phyloP scores from a whole-genome alignment of 352 stramenopile genomes.

The Pythium plurisporium region DNA sequence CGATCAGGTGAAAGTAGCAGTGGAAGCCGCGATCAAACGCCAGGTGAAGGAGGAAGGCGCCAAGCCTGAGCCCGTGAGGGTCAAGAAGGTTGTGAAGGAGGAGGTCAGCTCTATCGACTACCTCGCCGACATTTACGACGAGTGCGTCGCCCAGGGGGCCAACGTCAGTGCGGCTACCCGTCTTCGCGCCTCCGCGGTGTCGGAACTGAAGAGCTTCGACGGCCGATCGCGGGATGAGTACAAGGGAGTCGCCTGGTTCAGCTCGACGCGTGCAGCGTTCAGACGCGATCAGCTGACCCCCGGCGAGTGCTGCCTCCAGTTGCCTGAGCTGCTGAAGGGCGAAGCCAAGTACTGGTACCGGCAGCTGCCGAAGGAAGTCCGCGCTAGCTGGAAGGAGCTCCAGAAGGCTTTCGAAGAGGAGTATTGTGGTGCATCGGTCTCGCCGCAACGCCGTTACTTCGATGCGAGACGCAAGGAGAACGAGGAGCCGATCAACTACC shows the following conservation, averaged over 20 bases:
- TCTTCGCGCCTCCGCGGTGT: slow-evolving; percentile 2
- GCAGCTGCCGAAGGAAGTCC: not conserved
- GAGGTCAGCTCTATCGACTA: slow-evolving; percentile 4
- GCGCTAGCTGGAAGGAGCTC: slow-evolving; percentile 1
- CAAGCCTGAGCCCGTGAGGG: too few relatives aligned
- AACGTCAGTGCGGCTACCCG: slow-evolving; percentile 5
- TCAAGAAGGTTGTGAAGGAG: too few relatives aligned
- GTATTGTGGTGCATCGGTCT: slow-evolving; percentile 10
- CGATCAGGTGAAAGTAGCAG: not conserved
- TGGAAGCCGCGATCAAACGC: not conserved
- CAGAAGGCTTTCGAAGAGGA: slow-evolving; percentile 14
- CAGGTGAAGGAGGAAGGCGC: not conserved
- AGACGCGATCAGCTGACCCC: slow-evolving; percentile 2
- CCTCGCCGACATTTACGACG: slow-evolving; percentile 19
- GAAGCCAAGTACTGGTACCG: slow-evolving; percentile 16
- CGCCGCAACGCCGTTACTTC: slow-evolving; percentile 7
- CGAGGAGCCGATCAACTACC: slow-evolving; percentile 18
- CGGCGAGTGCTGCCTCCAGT: slow-evolving; percentile 10
- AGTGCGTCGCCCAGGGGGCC: slow-evolving; percentile 1
- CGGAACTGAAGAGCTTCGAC: slow-evolving; percentile 17
- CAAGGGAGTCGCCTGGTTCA: not conserved
- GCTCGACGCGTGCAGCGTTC: slow-evolving; percentile 8
- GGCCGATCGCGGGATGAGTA: slow-evolving; percentile 13
- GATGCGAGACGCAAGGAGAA: not conserved
- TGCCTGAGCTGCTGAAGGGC: slow-evolving; percentile 2